Evolutionary conservation across 2,329 filamentous ascomycete species (phyloP).

Genomic region (Fusarium sp.): DNA sequence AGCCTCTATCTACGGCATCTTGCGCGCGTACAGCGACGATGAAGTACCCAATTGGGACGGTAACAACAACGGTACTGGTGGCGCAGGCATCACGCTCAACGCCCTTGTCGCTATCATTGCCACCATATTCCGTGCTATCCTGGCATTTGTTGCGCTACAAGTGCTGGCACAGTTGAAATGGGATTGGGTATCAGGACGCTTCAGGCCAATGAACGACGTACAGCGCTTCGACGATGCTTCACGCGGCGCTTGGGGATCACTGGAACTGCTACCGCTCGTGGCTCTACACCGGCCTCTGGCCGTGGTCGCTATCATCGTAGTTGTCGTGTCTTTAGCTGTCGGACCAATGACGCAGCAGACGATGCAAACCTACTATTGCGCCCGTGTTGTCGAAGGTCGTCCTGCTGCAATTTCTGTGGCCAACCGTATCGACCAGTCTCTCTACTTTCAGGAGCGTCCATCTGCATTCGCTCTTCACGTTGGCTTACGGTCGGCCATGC

Average conservation of each 20-base stretch:
- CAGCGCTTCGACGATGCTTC: not conserved
- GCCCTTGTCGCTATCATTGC: not conserved
- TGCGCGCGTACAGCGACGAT: not conserved
- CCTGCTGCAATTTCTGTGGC: not conserved
- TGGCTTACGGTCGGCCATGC: not conserved
- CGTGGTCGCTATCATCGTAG: not conserved
- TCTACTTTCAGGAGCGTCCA: not conserved
- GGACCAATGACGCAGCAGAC: constrained; percentile 16
- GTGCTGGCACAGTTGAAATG: not conserved
- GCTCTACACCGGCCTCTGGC: not conserved
- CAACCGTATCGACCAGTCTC: not conserved
- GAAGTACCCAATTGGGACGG: not conserved
- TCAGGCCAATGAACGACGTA: not conserved
- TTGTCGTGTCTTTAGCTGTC: constrained; percentile 10
- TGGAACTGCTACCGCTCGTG: not conserved
- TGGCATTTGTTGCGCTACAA: not conserved
- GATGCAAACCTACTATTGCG: constrained; percentile 16
- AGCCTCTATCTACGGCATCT: not conserved
- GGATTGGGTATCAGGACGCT: not conserved
- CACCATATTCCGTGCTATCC: not conserved
- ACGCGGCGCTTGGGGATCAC: not conserved
- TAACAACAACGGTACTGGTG: not conserved
- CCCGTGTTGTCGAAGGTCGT: not conserved
- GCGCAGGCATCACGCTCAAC: not conserved
- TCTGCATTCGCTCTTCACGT: not conserved